Conservation (phyloP, 176 grass and related monocot species). For the Oryza punctata region DNA sequence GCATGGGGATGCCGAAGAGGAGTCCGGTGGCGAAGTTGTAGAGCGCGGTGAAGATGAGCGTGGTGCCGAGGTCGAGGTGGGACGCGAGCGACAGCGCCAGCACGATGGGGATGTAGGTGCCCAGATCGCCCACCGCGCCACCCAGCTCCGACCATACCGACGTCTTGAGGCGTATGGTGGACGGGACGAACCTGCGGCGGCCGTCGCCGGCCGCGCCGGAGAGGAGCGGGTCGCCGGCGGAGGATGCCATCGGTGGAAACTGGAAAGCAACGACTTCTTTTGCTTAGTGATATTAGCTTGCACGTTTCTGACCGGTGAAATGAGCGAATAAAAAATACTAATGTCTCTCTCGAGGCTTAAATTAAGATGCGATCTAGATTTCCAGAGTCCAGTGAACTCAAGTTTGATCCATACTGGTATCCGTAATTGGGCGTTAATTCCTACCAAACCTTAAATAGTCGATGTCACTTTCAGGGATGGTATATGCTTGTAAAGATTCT, state of each 20-base stretch:
- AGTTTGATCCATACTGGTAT: background rate
- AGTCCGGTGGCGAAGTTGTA: conserved; percentile 82
- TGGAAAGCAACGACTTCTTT: conserved; percentile 9
- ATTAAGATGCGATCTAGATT: conserved; percentile 20
- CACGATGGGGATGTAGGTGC: conserved; percentile 88
- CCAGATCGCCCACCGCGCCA: conserved; percentile 79
- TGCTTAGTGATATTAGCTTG: background rate
- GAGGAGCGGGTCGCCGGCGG: conserved; percentile 42
- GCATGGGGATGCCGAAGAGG: conserved; percentile 91
- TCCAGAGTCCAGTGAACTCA: background rate
- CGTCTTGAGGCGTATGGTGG: conserved; percentile 50
- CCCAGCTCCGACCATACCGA: conserved; percentile 74
- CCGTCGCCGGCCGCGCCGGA: conserved; percentile 8
- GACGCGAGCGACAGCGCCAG: conserved; percentile 77
- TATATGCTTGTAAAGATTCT: background rate
- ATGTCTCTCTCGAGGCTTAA: background rate
- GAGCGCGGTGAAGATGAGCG: conserved; percentile 85
- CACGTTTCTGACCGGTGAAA: background rate
- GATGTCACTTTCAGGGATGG: background rate
- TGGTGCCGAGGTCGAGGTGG: conserved; percentile 71
- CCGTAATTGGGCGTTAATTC: background rate
- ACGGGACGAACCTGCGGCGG: conserved; percentile 8
- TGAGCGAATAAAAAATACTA: conserved; percentile 5
- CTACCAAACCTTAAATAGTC: background rate
- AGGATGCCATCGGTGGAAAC: conserved; percentile 13